These are phyloP conservation scores for Ustilago trichophora DNA, from an alignment of 1,284 basidiomycete genomes.

Conservation along the genomic window DNA sequence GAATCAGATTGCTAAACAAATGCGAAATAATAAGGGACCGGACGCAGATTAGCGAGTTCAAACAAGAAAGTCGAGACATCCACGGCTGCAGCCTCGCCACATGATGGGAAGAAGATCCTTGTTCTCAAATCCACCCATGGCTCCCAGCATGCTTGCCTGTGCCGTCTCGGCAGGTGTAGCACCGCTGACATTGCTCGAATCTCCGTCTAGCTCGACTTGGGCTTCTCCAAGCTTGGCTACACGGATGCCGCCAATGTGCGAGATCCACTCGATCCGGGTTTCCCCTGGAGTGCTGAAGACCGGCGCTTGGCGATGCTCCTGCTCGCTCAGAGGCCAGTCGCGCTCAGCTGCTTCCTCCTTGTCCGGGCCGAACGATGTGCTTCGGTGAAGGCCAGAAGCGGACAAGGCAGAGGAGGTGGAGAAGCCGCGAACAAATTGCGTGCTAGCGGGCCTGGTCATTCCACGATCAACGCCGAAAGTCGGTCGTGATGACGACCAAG, in stretches of 20 bases:
- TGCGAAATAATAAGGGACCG: too few species aligned
- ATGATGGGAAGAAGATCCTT: conserved; percentile 44
- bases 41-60: conserved; percentile 4
- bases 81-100: conserved; percentile 48
- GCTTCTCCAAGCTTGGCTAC: conserved; percentile 48
- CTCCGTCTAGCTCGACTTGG: conserved; percentile 20
- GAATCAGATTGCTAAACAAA: too few species aligned
- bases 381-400: conserved; percentile 27
- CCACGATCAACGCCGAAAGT: conserved; percentile 12
- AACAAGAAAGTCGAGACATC: conserved; percentile 48
- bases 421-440: conserved; percentile 37
- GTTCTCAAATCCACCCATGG: conserved; percentile 35
- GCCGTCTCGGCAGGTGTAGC: neutral
- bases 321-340: conserved; percentile 41
- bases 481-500: conserved; percentile 16
- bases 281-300: conserved; percentile 53
- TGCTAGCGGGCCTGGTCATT: conserved; percentile 21
- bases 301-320: conserved; percentile 42
- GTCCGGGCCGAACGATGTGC: conserved; percentile 13
- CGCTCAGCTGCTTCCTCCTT: conserved; percentile 10
- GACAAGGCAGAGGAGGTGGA: conserved; percentile 33
- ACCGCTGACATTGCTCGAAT: neutral
- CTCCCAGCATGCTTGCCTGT: conserved; percentile 28
- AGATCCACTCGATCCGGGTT: conserved; percentile 60
- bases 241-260: conserved; percentile 57